Percentiles rank a stretch among this genome's conserved stretches.
These are phyloP conservation scores for Moniliella sp. DNA, from an alignment of 1,284 basidiomycete genomes.

Conservation along the genomic window DNA sequence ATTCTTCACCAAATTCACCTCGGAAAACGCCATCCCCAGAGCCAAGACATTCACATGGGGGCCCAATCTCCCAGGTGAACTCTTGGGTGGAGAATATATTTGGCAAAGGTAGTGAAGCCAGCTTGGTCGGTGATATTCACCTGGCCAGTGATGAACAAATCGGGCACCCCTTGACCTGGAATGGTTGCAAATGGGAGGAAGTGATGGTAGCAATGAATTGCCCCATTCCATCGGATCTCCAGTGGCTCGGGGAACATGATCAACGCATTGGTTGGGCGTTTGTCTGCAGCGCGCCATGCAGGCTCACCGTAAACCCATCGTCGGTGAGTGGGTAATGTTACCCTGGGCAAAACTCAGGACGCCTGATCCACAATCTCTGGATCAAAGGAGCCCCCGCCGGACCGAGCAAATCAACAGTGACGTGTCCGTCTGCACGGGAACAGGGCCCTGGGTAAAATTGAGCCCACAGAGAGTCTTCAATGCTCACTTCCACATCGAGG, in stretches of 20 bases:
- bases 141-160: constrained; percentile 39
- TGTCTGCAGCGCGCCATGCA: constrained; percentile 23
- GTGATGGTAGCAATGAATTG: constrained; percentile 48
- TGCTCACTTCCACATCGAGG: constrained; percentile 13
- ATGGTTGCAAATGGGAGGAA: constrained; percentile 50
- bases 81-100: constrained; percentile 44
- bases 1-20: constrained; percentile 46
- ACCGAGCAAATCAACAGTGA: constrained; percentile 49
- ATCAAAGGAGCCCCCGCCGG: constrained; percentile 43
- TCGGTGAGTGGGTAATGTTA: constrained; percentile 43
- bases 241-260: constrained; percentile 29
- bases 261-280: constrained; percentile 39
- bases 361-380: constrained; percentile 48
- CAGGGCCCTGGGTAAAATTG: constrained; percentile 43
- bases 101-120: constrained; percentile 47
- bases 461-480: constrained; percentile 39
- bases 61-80: constrained; percentile 54
- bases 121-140: constrained; percentile 27
- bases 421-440: constrained; percentile 47
- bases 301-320: constrained; percentile 30
- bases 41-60: constrained; percentile 45
- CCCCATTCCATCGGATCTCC: constrained; percentile 47
- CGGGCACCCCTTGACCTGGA: constrained; percentile 48
- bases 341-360: constrained; percentile 43
- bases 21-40: constrained; percentile 49